A percentile compares a stretch with the other conserved stretches of the same genome.
These are phyloP conservation scores for Paspalum notatum DNA, from an alignment of 176 grass and related monocot species.

Conservation along the genomic window DNA sequence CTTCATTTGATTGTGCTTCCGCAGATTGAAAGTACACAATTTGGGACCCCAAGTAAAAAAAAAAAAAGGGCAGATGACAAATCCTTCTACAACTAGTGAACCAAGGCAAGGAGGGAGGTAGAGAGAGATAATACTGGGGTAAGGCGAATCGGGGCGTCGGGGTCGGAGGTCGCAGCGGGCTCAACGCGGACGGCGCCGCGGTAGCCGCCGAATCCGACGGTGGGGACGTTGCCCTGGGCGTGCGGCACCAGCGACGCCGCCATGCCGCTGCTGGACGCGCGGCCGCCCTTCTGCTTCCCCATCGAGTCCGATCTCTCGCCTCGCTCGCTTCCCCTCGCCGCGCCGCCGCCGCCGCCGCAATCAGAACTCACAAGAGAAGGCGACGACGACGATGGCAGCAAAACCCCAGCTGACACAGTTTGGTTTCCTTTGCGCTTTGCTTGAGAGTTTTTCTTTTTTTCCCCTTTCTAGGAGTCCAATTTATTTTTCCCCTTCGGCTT, in stretches of 20 bases:
- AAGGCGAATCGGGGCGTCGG: slow-evolving; percentile 37
- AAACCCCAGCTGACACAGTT: not conserved
- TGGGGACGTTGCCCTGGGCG: slow-evolving; percentile 52
- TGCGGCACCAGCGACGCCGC: slow-evolving; percentile 68
- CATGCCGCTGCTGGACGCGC: slow-evolving; percentile 78
- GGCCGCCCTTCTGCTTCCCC: slow-evolving; percentile 80
- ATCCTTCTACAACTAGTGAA: not conserved
- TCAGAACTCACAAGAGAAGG: not conserved
- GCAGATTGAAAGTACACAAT: not conserved
- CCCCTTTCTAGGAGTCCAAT: not conserved
- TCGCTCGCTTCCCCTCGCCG: not conserved
- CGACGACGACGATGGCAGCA: not conserved
- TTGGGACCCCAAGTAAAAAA: not conserved
- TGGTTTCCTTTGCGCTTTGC: too few species aligned
- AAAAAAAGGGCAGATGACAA: not conserved
- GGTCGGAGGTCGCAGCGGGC: slow-evolving; percentile 50
- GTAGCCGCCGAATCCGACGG: slow-evolving; percentile 86
- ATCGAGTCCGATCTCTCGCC: slow-evolving; percentile 19
- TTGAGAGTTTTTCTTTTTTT: not conserved
- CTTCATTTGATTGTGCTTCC: not conserved
- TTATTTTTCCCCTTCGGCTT: not conserved
- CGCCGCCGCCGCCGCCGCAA: slow-evolving; percentile 1
- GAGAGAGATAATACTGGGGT: slow-evolving; percentile 42
- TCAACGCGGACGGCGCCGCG: slow-evolving; percentile 78
- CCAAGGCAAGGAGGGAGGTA: not conserved